phyloP scores from a whole-genome alignment of 352 stramenopile species.

The Phytophthora europaea region DNA sequence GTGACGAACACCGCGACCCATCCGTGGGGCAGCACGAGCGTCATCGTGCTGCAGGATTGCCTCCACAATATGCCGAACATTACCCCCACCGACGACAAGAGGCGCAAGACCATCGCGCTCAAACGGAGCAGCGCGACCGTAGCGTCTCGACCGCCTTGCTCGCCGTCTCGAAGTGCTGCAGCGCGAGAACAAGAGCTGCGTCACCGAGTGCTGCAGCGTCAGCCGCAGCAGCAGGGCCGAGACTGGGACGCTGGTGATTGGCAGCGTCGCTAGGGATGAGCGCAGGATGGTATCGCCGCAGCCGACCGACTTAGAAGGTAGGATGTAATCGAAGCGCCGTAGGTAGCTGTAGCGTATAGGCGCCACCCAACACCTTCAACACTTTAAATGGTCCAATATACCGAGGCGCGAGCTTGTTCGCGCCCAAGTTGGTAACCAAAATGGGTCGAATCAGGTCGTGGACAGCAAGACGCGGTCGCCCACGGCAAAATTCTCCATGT shows the following conservation, averaged over 20 bases:
- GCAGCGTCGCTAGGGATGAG: neutral
- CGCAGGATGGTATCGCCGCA: neutral
- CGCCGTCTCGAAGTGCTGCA: neutral
- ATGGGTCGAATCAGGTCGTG: no score
- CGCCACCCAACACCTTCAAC: neutral
- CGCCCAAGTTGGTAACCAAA: no score
- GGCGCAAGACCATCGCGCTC: neutral
- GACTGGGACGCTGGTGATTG: neutral
- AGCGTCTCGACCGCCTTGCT: neutral
- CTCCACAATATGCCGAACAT: neutral
- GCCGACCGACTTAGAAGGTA: neutral
- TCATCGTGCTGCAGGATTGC: no score
- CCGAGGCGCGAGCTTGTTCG: no score
- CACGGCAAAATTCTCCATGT: no score
- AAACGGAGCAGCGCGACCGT: neutral
- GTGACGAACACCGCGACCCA: neutral
- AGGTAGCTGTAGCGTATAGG: neutral
- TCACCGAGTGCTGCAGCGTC: neutral
- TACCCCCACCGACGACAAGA: neutral
- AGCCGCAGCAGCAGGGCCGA: neutral
- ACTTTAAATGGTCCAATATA: neutral
- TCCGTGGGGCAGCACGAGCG: neutral
- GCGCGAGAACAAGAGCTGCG: neutral
- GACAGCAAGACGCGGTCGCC: no score
- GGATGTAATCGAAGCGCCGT: neutral